Percentiles rank a stretch among this genome's conserved stretches.
Evolutionary conservation across 1,139 yeast genomes (phyloP).

Genomic region (Saccharomyces hybrid): DNA sequence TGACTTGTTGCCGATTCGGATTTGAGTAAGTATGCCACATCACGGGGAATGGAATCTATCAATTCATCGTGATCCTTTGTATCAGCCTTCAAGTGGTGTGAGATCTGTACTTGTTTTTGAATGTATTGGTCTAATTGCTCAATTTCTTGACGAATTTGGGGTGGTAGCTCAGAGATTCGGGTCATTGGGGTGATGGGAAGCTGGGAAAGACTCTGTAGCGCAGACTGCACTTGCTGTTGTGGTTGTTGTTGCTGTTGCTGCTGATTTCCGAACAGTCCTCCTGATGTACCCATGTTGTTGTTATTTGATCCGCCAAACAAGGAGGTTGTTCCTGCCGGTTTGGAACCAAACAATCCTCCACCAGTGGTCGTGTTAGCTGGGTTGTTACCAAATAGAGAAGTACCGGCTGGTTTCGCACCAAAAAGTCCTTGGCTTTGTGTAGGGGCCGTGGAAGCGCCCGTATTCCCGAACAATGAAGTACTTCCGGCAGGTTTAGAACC

Average conservation of each 20-base stretch:
- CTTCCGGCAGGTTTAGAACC: slow-evolving; percentile 29
- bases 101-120: slow-evolving; percentile 71
- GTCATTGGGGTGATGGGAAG: slow-evolving; percentile 74
- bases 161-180: slow-evolving; percentile 78
- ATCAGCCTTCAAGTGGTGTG: slow-evolving; percentile 67
- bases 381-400: slow-evolving; percentile 35
- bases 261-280: slow-evolving; percentile 24
- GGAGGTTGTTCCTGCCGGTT: slow-evolving; percentile 15
- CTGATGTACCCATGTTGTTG: slow-evolving; percentile 2
- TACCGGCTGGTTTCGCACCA: slow-evolving; percentile 17
- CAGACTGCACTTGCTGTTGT: slow-evolving; percentile 36
- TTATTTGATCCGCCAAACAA: background rate
- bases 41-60: slow-evolving; percentile 76
- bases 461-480: slow-evolving; percentile 29
- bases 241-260: slow-evolving; percentile 27
- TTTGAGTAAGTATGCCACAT: slow-evolving; percentile 62
- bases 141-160: slow-evolving; percentile 62
- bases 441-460: slow-evolving; percentile 9
- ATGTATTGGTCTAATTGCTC: slow-evolving; percentile 80
- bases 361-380: slow-evolving; percentile 17
- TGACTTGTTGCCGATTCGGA: slow-evolving; percentile 58
- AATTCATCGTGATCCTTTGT: slow-evolving; percentile 58
- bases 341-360: slow-evolving; percentile 26
- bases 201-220: slow-evolving; percentile 27
- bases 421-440: slow-evolving; percentile 13